Evolutionary conservation across 2,329 filamentous ascomycete genomes (phyloP).

Genomic region (Ophiobolus disseminans): DNA sequence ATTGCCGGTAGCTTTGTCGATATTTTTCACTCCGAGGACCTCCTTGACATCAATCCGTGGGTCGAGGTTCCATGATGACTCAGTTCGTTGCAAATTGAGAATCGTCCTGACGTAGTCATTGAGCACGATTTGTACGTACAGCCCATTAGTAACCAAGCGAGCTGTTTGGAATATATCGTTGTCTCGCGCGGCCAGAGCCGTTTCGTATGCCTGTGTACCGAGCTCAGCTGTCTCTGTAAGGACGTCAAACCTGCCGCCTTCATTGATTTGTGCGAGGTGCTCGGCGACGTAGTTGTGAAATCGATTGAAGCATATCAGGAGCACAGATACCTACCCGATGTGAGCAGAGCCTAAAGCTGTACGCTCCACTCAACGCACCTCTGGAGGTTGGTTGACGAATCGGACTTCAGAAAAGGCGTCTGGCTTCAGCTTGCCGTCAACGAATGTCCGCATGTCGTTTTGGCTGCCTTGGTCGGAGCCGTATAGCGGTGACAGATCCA

Average conservation of each 20-base stretch:
- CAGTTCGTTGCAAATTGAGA: constrained; percentile 70
- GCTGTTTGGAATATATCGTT: constrained; percentile 57
- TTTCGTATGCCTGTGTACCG: background rate
- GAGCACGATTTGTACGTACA: constrained; percentile 68
- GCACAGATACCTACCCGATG: constrained; percentile 29
- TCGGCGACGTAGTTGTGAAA: constrained; percentile 85
- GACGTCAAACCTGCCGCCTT: constrained; percentile 73
- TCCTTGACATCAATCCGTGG: constrained; percentile 40
- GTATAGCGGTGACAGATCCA: constrained; percentile 74
- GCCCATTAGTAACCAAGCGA: constrained; percentile 54
- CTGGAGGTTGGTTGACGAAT: constrained; percentile 68
- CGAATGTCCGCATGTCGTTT: constrained; percentile 64
- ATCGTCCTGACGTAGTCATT: constrained; percentile 80
- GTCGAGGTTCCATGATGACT: constrained; percentile 79
- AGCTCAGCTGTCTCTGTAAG: constrained; percentile 50
- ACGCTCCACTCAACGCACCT: constrained; percentile 57
- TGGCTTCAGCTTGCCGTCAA: constrained; percentile 69
- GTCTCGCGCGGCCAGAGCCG: constrained; percentile 48
- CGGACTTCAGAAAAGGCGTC: constrained; percentile 71
- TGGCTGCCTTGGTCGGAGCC: constrained; percentile 71
- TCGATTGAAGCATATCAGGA: constrained; percentile 68
- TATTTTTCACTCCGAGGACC: constrained; percentile 59
- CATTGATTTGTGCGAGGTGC: constrained; percentile 80
- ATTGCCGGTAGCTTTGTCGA: constrained; percentile 75
- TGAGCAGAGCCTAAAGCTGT: background rate